phyloP scores from a whole-genome alignment of 1,139 yeast genomes.

The Debaryomyces sp. region DNA sequence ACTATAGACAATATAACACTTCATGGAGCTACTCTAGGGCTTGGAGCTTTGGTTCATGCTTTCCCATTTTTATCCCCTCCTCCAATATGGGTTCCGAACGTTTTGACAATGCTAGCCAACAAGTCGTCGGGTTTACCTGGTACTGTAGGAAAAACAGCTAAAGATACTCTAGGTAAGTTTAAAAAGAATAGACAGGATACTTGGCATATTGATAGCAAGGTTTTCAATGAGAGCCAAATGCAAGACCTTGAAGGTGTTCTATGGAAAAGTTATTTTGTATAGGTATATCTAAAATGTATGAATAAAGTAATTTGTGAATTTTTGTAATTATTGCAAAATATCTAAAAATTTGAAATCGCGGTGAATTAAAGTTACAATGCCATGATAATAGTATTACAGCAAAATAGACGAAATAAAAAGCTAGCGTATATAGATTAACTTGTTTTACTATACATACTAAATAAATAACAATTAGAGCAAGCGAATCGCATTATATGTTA shows the following conservation, averaged over 20 bases:
- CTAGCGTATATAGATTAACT: neutral
- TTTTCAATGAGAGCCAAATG: slow-evolving; percentile 76
- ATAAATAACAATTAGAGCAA: neutral
- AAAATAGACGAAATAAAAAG: too few relatives aligned
- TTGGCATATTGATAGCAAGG: slow-evolving; percentile 87
- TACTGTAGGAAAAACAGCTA: slow-evolving; percentile 81
- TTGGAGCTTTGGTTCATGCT: slow-evolving; percentile 88
- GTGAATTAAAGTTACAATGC: neutral
- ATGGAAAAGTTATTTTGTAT: slow-evolving; percentile 88
- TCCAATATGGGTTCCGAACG: slow-evolving; percentile 84
- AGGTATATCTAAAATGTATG: slow-evolving; percentile 22
- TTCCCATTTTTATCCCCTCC: slow-evolving; percentile 92
- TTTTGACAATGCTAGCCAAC: slow-evolving; percentile 69
- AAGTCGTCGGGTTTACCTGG: slow-evolving; percentile 75
- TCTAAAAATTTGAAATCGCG: neutral
- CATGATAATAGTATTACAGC: too few relatives aligned
- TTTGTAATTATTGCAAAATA: neutral
- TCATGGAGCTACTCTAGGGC: slow-evolving; percentile 88
- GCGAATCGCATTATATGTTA: neutral
- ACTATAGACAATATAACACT: slow-evolving; percentile 50
- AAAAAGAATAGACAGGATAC: slow-evolving; percentile 94
- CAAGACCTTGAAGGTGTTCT: slow-evolving; percentile 94
- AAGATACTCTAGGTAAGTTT: slow-evolving; percentile 78
- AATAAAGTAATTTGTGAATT: neutral
- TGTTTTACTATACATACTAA: neutral